These are phyloP conservation scores for Chlamydomonas schloesseri DNA, from an alignment of 139 green algal species.

Conservation along the genomic window DNA sequence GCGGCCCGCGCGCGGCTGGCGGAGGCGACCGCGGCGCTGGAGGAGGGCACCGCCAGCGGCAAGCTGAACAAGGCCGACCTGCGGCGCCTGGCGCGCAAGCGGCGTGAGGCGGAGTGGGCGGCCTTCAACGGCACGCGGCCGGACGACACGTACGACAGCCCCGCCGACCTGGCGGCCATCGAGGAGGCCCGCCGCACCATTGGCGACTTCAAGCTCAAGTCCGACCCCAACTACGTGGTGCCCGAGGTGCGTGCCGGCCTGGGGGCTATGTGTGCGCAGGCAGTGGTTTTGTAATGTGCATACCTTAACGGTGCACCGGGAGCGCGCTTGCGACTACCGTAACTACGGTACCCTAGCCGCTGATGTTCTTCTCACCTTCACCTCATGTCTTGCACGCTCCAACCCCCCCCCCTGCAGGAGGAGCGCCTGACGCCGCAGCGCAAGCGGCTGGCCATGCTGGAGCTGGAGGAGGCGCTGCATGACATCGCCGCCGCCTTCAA, in stretches of 20 bases:
- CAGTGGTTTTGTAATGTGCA: background rate
- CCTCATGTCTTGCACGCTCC: too few species aligned
- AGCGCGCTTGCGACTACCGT: too few species aligned
- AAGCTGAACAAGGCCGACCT: conserved; percentile 71
- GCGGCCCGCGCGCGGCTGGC: conserved; percentile 14
- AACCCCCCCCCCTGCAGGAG: conserved; percentile 44
- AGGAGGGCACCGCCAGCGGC: conserved; percentile 34
- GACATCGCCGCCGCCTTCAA: conserved; percentile 76
- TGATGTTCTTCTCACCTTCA: too few species aligned
- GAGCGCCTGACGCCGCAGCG: conserved; percentile 74
- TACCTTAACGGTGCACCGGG: background rate
- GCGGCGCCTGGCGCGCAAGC: conserved; percentile 69
- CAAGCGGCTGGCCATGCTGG: conserved; percentile 77
- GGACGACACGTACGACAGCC: conserved; percentile 75
- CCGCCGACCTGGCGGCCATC: conserved; percentile 67
- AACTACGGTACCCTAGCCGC: too few species aligned
- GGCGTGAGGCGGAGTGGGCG: conserved; percentile 76
- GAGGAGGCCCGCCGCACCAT: conserved; percentile 72
- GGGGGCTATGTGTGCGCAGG: background rate
- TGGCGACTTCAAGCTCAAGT: conserved; percentile 90
- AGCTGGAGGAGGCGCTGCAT: conserved; percentile 75
- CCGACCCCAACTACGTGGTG: conserved; percentile 78
- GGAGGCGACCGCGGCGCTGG: background rate
- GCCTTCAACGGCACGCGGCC: conserved; percentile 79
- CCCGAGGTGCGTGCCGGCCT: conserved; percentile 64